Percentiles rank a stretch among this genome's conserved stretches.
Evolutionary conservation across 2,329 filamentous ascomycete genomes (phyloP).

Genomic region (Intubia oerlemansii): DNA sequence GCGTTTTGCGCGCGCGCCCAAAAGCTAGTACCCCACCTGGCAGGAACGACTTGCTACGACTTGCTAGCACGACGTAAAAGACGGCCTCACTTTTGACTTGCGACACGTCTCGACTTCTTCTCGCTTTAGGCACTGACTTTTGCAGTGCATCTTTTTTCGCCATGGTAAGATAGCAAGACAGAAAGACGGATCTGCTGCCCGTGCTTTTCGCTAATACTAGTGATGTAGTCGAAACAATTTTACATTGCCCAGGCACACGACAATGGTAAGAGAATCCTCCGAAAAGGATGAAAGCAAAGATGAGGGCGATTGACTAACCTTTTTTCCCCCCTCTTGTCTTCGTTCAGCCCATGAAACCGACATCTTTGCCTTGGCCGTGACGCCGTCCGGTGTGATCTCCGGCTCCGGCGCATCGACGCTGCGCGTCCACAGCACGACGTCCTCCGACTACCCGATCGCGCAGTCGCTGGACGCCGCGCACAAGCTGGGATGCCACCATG

Average conservation of each 20-base stretch:
- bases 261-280: slow-evolving; percentile 34
- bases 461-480: slow-evolving; percentile 69
- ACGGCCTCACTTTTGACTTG: too few relatives aligned
- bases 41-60: too few relatives aligned
- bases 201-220: too few relatives aligned
- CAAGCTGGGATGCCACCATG: slow-evolving; percentile 77
- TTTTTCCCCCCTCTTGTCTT: not conserved
- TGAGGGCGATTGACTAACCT: not conserved
- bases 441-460: slow-evolving; percentile 50
- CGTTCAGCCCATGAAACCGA: slow-evolving; percentile 69
- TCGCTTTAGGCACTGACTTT: too few relatives aligned
- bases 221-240: slow-evolving; percentile 99
- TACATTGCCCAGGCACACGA: slow-evolving; percentile 81
- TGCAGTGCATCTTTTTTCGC: too few relatives aligned
- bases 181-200: too few relatives aligned
- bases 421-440: slow-evolving; percentile 54
- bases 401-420: slow-evolving; percentile 69
- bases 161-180: too few relatives aligned
- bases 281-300: slow-evolving; percentile 7
- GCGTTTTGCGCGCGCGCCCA: too few relatives aligned
- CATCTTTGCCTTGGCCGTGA: slow-evolving; percentile 67
- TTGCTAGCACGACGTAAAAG: too few relatives aligned
- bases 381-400: slow-evolving; percentile 52
- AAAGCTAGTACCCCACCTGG: too few relatives aligned
- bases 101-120: too few relatives aligned